phyloP scores from a whole-genome alignment of 805 yeast species.

The Starmera amethionina region DNA sequence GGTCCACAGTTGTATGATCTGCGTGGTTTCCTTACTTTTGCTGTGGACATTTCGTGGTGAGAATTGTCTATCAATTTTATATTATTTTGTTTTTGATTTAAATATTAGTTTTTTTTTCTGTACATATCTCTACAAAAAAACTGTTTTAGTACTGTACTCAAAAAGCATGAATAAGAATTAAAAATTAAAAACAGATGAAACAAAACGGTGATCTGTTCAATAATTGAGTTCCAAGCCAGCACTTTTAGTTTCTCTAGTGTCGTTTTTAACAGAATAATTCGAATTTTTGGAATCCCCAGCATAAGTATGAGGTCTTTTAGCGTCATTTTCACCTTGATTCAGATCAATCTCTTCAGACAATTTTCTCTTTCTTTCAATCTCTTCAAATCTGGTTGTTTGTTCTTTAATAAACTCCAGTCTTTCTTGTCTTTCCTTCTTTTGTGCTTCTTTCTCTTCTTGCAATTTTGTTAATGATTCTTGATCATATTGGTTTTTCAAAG shows the following conservation, averaged over 20 bases:
- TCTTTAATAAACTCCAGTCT: neutral
- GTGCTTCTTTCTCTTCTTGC: slow-evolving; percentile 4
- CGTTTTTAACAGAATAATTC: neutral
- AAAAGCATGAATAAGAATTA: too few species aligned
- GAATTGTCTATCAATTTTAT: too few species aligned
- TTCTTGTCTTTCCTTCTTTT: neutral
- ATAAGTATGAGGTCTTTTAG: too few species aligned
- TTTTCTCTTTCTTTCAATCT: slow-evolving; percentile 11
- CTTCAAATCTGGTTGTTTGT: neutral
- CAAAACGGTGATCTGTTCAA: too few species aligned
- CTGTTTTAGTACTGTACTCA: too few species aligned
- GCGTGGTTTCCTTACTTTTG: slow-evolving; percentile 25
- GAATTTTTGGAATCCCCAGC: neutral
- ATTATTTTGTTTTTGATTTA: too few species aligned
- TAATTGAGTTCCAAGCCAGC: neutral
- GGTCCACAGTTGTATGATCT: slow-evolving; percentile 50
- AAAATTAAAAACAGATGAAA: too few species aligned
- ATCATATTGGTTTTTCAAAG: slow-evolving; percentile 10
- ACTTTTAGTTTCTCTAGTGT: neutral
- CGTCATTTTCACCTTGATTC: too few species aligned
- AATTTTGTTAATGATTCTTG: slow-evolving; percentile 7
- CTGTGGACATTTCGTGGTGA: too few species aligned
- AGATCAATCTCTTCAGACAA: slow-evolving; percentile 10
- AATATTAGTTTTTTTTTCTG: too few species aligned
- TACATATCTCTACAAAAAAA: too few species aligned